Base-by-base conservation (phyloP, 805 yeast species). In the Lipomyces yamanashiensis region DNA sequence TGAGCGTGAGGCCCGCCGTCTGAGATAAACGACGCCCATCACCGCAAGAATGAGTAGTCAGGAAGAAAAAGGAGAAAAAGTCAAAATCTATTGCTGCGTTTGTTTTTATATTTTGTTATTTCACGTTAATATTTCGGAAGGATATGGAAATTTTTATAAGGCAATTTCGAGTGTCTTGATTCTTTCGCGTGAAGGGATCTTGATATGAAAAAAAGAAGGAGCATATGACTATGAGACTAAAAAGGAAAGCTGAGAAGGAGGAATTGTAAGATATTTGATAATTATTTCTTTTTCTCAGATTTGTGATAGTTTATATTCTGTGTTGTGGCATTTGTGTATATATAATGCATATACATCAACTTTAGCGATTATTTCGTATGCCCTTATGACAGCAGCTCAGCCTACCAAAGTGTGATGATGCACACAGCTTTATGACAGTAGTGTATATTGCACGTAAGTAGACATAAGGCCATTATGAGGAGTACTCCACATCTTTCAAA, bases 1-100 rank as follows among this genome's bases (percentile, higher is more conserved):
- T 75, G 99, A 93, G 87, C 93, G 99, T 87, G 99, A 93, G 87
- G 98, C 98, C 68, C 80, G 82, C 72, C 76, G 82, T 72, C 75
- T 79, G 75, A 77, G 82, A 72, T 79, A 79, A 74, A 70, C 62
- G 36, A 33, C n/a, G 37, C 19, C 13, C 19, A 19, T 47, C 10
- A 13, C n/a, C 48, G 17, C 34, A 36, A 15, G 23, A 48, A 23
- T 17, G 52, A 13, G 17, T 23, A 8, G 12, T 34, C 13, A 39
- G 7, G n/a, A 6, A 39, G n/a, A 12, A 39, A 39, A n/a, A 39
- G 17, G 10, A n/a, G 17, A 43, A 43, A 43, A 43, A 43, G 17
- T 43, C 47, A 43, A 43, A n/a, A 28, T 28, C 28, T 28, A 28
- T 28, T 28, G 28, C 28, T 28, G 28, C 28, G 28, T 28, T 28